Base-by-base conservation (phyloP, 106 monocot genomes). In the Phalaenopsis aphrodite region DNA sequence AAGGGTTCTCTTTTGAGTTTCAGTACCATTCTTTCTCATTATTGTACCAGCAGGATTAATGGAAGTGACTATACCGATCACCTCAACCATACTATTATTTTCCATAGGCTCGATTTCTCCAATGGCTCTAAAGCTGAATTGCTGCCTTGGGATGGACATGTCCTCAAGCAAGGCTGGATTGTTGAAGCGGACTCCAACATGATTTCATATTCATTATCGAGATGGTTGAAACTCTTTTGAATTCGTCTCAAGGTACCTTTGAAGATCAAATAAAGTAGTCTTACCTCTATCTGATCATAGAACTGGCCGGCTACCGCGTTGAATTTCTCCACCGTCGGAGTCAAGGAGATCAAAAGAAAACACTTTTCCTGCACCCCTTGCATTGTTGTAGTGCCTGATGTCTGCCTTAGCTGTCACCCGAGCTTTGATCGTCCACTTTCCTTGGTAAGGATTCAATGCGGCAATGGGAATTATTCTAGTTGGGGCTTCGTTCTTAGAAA, bases 391-490 rank as follows among this genome's bases (percentile, higher is more conserved):
- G 5, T 82, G 82, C 39, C 89, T 79, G 38, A 89, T 80, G 17
- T 89, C 89, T 9, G 80, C 82, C 47, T 89, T 89, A 36, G 89
- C 74, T 42, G 89, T 89, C 23, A 98, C 94, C 83, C 97, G 85
- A 48, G 92, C 94, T 78, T 94, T 94, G 65, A 98, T 98, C 36
- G 97, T 92, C 97, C 94, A 98, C 56, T 90, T 80, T 42, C 89
- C 89, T 58, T 94, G 97, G 58, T 90, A 98, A 23, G 97, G 97
- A 80, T 94, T 98, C 81, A 98, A 82, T 46, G 92, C 87, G 75
- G 92, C 67, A 82, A 98, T 92, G 10, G 97, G 97, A 41, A 91
- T 81, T 56, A 94, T 88, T 3, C 90, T 75, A 68, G 90, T 81
- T 69, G 94, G 90, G 43, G 91, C 90, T 82, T 95, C 93, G 82